phyloP scores from a whole-genome alignment of 805 yeast genomes.

The Middelhovenomyces tepae region DNA sequence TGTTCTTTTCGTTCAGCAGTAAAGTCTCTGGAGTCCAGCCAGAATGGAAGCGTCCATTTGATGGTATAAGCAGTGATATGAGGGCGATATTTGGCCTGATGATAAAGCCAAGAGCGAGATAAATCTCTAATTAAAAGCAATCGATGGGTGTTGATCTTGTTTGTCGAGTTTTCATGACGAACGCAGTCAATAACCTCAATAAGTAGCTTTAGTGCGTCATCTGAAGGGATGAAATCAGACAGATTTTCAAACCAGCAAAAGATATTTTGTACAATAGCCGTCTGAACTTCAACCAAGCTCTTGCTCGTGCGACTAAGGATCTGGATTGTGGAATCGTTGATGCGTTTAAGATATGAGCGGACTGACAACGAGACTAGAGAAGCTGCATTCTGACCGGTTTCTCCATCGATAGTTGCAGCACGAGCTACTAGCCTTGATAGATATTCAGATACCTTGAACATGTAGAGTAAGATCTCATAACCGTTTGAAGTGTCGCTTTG shows the following conservation, averaged over 20 bases:
- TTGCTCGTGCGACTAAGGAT: slow-evolving; percentile 7
- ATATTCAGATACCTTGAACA: slow-evolving; percentile 13
- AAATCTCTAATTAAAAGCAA: slow-evolving; percentile 46
- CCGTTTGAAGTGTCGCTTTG: slow-evolving; percentile 5
- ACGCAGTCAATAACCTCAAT: slow-evolving; percentile 43
- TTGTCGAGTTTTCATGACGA: slow-evolving; percentile 52
- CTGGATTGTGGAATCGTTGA: slow-evolving; percentile 12
- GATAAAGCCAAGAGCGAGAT: slow-evolving; percentile 20
- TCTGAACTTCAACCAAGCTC: slow-evolving; percentile 31
- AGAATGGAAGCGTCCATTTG: slow-evolving; percentile 22
- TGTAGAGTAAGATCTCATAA: slow-evolving; percentile 7
- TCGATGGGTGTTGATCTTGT: slow-evolving; percentile 47
- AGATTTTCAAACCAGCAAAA: slow-evolving; percentile 46
- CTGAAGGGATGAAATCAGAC: slow-evolving; percentile 31
- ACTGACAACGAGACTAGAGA: slow-evolving; percentile 8
- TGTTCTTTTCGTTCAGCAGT: slow-evolving; percentile 18
- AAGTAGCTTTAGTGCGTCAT: slow-evolving; percentile 34
- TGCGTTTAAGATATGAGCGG: slow-evolving; percentile 9
- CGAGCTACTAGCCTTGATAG: slow-evolving; percentile 13
- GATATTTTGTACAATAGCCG: slow-evolving; percentile 49
- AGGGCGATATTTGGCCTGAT: slow-evolving; percentile 17
- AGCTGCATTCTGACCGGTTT: slow-evolving; percentile 13
- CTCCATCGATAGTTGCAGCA: slow-evolving; percentile 15
- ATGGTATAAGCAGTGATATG: slow-evolving; percentile 20
- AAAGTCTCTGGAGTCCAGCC: slow-evolving; percentile 17